These are phyloP conservation scores for Albugo laibachii DNA, from an alignment of 352 stramenopile genomes.

Conservation along the genomic window DNA sequence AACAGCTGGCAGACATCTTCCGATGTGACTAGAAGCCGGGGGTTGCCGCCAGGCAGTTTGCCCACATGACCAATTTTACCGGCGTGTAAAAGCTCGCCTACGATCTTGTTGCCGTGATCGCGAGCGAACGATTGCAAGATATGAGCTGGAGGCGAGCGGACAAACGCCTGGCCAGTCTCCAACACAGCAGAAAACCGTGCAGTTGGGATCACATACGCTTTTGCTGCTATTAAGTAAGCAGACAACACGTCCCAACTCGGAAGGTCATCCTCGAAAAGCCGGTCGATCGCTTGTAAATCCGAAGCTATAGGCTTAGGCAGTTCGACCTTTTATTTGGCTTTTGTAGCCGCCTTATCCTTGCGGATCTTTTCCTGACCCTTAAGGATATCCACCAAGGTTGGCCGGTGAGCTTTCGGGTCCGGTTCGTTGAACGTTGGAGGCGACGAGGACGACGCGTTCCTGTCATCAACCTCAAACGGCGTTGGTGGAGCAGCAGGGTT, in stretches of 20 bases:
- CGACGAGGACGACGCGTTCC: too few relatives aligned
- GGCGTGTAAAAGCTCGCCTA: constrained; percentile 1
- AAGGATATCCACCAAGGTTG: too few relatives aligned
- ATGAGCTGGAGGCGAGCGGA: neutral
- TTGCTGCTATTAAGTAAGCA: neutral
- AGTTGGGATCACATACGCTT: neutral
- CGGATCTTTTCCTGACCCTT: too few relatives aligned
- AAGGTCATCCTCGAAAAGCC: neutral
- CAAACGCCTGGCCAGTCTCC: neutral
- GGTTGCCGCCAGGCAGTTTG: constrained; percentile 1
- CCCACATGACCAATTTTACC: constrained; percentile 1
- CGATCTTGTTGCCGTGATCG: neutral
- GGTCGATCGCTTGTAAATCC: constrained; percentile 4
- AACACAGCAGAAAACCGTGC: constrained; percentile 1
- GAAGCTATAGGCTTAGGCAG: constrained; percentile 2
- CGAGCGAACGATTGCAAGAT: constrained; percentile 2
- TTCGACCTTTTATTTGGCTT: neutral
- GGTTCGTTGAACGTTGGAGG: too few relatives aligned
- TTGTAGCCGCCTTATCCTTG: too few relatives aligned
- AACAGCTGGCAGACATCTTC: constrained; percentile 1
- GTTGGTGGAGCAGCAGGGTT: too few relatives aligned
- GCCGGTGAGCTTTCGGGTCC: too few relatives aligned
- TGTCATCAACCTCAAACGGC: too few relatives aligned
- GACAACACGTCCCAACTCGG: constrained; percentile 1
- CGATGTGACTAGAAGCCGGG: constrained; percentile 1